These are phyloP conservation scores for Termitomyces sp. DNA, from an alignment of 768 basidiomycete genomes.

Conservation along the genomic window DNA sequence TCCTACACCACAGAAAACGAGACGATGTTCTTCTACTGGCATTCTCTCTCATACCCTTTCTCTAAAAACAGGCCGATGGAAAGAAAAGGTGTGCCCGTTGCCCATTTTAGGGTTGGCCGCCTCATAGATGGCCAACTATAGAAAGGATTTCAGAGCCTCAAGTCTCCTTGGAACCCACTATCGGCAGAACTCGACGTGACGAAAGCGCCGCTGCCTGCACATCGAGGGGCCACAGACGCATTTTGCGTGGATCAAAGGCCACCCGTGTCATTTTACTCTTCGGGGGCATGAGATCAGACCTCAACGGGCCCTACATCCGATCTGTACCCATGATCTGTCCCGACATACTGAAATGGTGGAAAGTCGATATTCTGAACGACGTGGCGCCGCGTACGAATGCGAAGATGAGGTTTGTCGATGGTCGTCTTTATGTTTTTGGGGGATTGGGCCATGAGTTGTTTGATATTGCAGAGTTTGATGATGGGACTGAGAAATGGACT, in stretches of 20 bases:
- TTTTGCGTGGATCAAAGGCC: neutral
- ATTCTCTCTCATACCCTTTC: neutral
- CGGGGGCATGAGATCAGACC: neutral
- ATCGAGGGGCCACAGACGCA: neutral
- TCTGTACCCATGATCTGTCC: neutral
- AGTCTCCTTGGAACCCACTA: neutral
- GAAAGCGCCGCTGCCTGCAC: neutral
- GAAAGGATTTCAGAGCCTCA: neutral
- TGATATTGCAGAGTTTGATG: constrained; percentile 6
- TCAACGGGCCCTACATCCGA: neutral
- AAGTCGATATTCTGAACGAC: neutral
- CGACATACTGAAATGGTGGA: constrained; percentile 3
- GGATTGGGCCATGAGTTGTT: constrained; percentile 4
- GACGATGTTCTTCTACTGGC: neutral
- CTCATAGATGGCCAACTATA: too few relatives aligned
- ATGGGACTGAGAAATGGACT: neutral
- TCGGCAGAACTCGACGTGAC: neutral
- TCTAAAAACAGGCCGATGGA: neutral
- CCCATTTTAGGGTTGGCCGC: neutral
- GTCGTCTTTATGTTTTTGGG: constrained; percentile 10
- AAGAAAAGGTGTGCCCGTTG: neutral
- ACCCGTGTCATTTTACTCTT: constrained; percentile 1
- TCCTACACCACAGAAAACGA: neutral
- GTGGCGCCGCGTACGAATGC: neutral
- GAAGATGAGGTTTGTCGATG: constrained; percentile 1